phyloP scores from a whole-genome alignment of 148 eudicot genomes.

The Amaranthus hypochondriacus region DNA sequence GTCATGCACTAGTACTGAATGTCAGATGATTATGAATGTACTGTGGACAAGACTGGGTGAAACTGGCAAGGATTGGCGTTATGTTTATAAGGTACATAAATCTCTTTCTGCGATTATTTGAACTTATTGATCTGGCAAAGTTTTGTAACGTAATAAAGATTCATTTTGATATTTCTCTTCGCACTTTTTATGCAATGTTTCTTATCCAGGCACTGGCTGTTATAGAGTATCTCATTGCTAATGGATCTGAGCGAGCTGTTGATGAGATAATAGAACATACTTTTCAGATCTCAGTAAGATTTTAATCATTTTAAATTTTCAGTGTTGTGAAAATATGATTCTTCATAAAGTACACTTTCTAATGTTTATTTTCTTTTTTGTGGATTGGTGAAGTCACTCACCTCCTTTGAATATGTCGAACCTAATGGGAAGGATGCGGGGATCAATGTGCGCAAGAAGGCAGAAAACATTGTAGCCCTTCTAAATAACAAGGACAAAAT shows the following conservation, averaged over 20 bases:
- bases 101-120: slow-evolving; percentile 3
- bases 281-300: slow-evolving; percentile 82
- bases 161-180: neutral
- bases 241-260: slow-evolving; percentile 98
- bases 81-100: slow-evolving; percentile 69
- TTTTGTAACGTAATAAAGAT: neutral
- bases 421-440: slow-evolving; percentile 91
- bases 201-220: slow-evolving; percentile 70
- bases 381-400: slow-evolving; percentile 53
- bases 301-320: neutral
- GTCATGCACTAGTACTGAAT: slow-evolving; percentile 58
- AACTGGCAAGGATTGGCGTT: slow-evolving; percentile 87
- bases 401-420: slow-evolving; percentile 80
- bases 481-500: slow-evolving; percentile 86
- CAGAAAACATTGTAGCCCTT: slow-evolving; percentile 78
- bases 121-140: neutral
- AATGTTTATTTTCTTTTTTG: slow-evolving; percentile 11
- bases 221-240: slow-evolving; percentile 88
- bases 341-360: slow-evolving; percentile 3
- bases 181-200: slow-evolving; percentile 12
- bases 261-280: slow-evolving; percentile 98
- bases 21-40: slow-evolving; percentile 94
- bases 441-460: slow-evolving; percentile 95
- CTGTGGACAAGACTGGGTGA: slow-evolving; percentile 92
- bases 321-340: neutral